Evolutionary conservation across 371 early-diverging fungal species (phyloP), one percentile per base, ranked within the genome.

Genomic region (Mortierella sp.): DNA sequence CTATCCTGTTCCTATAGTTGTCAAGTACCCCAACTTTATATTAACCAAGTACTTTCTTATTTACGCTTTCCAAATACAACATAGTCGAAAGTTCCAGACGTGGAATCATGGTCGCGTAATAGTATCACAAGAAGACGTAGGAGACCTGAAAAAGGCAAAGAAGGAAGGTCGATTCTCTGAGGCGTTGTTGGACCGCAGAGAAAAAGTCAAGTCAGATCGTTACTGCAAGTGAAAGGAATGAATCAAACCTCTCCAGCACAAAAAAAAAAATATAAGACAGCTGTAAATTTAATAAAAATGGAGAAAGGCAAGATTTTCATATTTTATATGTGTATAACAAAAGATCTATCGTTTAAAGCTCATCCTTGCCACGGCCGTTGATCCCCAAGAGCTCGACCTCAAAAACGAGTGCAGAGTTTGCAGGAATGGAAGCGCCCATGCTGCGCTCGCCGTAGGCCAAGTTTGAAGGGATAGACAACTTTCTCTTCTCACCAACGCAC

Each of bases 171-270:
- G 86, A 12, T 75, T 94, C 52, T 88, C 93, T 52, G 95, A 95
- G 81, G 90, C 93, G 26, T 83, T 96, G 69, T 77, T 96, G 74
- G 94, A 94, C 84, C 90, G 95, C 59, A 85, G 96, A 66, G 90
- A 89, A 62, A 95, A 95, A 83, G 83, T 93, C 51, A 96, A 96
- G 77, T 88, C 93, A 8, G 96, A 96, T 84, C 92, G 94, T 47
- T 94, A 94, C 69, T 94, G 95, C 87, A 95, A 94, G 86, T 94
- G 51, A 51, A 51, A 35, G 6, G 35, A 35, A 35, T 35, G 35
- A 5, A 35, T 35, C 35, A 35, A 35, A 35, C 43, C 3, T 16
- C 43, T 43, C 16, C 43, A 43, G 43, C 16, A 43, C 43, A 43
- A 43, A 43, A 14, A 43, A 43, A 43, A 43, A 0, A 43, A 1